A percentile compares a stretch with the other conserved stretches of the same genome.
Conservation (phyloP, 805 yeast genomes). For the Candida easanensis region DNA sequence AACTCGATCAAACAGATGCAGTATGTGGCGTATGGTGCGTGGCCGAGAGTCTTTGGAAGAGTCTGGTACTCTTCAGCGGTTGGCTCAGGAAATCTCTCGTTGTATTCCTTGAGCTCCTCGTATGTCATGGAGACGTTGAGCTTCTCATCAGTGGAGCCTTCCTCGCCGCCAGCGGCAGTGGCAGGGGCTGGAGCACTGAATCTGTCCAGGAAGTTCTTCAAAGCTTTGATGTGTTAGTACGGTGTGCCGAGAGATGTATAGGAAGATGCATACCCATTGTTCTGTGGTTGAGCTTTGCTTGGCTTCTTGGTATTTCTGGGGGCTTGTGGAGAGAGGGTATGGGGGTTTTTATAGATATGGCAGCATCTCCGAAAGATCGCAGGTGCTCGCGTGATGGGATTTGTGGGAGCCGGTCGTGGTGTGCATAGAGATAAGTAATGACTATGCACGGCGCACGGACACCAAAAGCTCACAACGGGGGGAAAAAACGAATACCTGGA, state of each 20-base stretch:
- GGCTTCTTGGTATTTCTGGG: neutral
- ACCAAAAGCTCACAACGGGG: no score
- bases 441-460: no score
- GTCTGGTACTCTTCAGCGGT: conserved; percentile 43
- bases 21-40: conserved; percentile 47
- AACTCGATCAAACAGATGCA: conserved; percentile 67
- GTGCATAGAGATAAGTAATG: no score
- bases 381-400: no score
- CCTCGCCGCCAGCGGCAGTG: conserved; percentile 1
- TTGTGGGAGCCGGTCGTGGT: no score
- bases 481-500: no score
- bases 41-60: conserved; percentile 40
- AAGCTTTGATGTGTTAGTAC: conserved; percentile 2
- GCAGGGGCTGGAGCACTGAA: neutral
- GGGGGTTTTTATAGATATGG: conserved; percentile 46
- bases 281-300: neutral
- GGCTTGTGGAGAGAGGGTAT: neutral
- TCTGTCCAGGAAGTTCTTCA: conserved; percentile 6
- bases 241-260: neutral
- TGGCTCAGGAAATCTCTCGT: conserved; percentile 30
- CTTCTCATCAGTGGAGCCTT: neutral
- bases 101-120: conserved; percentile 5
- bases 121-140: neutral
- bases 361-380: neutral
- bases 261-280: neutral